A percentile compares a stretch with the other conserved stretches of the same genome.
These are phyloP conservation scores for Leccinum subfulvum DNA, from an alignment of 1,284 basidiomycete species.

Conservation along the genomic window DNA sequence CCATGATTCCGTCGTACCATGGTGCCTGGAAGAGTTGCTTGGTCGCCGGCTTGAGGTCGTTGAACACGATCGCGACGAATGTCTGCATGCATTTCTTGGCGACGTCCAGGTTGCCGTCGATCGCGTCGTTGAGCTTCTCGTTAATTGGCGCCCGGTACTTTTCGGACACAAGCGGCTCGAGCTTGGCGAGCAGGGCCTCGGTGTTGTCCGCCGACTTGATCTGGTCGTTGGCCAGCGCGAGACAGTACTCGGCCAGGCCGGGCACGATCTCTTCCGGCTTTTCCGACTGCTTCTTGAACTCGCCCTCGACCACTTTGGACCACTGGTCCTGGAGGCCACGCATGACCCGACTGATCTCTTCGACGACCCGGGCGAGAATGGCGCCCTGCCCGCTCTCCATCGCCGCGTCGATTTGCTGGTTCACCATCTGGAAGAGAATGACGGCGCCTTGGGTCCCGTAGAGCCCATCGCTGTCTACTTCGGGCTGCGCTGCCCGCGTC, in stretches of 20 bases:
- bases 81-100: conserved; percentile 96
- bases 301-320: too few relatives aligned
- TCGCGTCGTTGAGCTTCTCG: conserved; percentile 90
- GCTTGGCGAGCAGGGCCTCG: conserved; percentile 79
- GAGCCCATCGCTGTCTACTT: too few relatives aligned
- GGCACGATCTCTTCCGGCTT: too few relatives aligned
- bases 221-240: conserved; percentile 98
- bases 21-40: conserved; percentile 43
- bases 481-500: too few relatives aligned
- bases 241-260: conserved; percentile 81
- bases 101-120: conserved; percentile 97
- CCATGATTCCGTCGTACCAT: conserved; percentile 89
- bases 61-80: conserved; percentile 92
- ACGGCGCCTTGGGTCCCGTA: too few relatives aligned
- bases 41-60: conserved; percentile 80
- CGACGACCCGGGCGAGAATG: conserved; percentile 79
- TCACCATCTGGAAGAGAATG: too few relatives aligned
- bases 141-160: too few relatives aligned
- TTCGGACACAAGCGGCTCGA: conserved; percentile 90
- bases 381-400: too few relatives aligned
- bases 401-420: too few relatives aligned
- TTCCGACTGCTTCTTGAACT: conserved; percentile 29
- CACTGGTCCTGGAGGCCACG: too few relatives aligned
- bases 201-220: conserved; percentile 94
- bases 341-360: too few relatives aligned